A percentile compares a stretch with the other conserved stretches of the same genome.
These are phyloP conservation scores for Sambucus nigra DNA, from an alignment of 129 eudicot species.

Conservation along the genomic window DNA sequence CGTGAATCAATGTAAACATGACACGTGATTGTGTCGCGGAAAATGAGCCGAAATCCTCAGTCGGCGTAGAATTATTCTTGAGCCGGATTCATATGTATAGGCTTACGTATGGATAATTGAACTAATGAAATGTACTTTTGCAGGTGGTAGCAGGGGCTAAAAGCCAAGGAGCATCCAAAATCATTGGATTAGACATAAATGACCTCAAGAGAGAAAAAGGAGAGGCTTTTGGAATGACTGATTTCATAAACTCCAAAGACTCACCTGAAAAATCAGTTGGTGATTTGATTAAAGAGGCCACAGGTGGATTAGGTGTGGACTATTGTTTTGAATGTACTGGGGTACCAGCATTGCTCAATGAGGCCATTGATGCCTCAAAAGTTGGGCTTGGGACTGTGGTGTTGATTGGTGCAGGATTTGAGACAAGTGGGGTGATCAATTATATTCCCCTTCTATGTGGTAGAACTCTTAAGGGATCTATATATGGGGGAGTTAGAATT, in stretches of 20 bases:
- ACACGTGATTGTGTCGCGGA: too few species aligned
- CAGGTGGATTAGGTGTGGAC: conserved; percentile 48
- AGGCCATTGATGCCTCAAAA: conserved; percentile 50
- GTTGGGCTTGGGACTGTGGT: conserved; percentile 37
- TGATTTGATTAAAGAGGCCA: conserved; percentile 31
- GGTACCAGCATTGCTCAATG: conserved; percentile 30
- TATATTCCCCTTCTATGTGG: conserved; percentile 21
- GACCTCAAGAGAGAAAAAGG: conserved; percentile 30
- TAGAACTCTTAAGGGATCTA: conserved; percentile 34
- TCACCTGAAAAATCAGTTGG: conserved; percentile 26
- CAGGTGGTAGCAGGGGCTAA: conserved; percentile 44
- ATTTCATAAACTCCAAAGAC: conserved; percentile 41
- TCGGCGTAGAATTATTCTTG: too few species aligned
- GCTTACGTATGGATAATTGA: too few species aligned
- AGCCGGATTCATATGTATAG: too few species aligned
- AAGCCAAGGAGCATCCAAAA: conserved; percentile 38
- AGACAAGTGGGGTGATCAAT: conserved; percentile 17
- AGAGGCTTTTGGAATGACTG: conserved; percentile 41
- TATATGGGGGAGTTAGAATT: conserved; percentile 39
- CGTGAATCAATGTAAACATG: too few species aligned
- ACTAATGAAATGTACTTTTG: neutral
- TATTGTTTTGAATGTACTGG: conserved; percentile 52
- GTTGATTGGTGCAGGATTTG: conserved; percentile 32
- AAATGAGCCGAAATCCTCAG: too few species aligned
- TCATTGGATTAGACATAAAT: conserved; percentile 50